A percentile compares a stretch with the other conserved stretches of the same genome.
Conservation (phyloP, 345 rosid genomes). For the Ailanthus altissimus region DNA sequence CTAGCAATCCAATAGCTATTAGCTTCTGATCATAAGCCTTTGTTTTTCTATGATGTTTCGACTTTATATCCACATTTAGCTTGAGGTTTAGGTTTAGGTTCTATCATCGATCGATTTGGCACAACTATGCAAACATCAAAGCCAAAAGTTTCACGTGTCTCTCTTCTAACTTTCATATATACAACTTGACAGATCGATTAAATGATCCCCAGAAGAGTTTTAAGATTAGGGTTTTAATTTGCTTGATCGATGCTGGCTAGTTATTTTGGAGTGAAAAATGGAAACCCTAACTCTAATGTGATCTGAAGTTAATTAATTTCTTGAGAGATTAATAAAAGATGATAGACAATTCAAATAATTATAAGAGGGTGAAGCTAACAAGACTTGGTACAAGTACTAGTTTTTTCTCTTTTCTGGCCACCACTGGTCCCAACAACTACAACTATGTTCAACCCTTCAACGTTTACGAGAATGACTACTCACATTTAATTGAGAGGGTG, state of each 20-base stretch:
- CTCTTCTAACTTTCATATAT: no score
- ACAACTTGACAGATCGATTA: neutral
- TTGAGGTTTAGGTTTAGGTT: neutral
- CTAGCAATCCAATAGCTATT: neutral
- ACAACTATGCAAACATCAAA: no score
- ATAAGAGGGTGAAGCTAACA: no score
- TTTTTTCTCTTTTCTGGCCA: slow-evolving; percentile 7
- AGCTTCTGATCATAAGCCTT: no score
- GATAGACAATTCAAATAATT: slow-evolving; percentile 7
- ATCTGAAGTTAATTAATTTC: neutral
- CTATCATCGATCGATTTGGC: neutral
- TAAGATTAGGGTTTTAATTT: neutral
- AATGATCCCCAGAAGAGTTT: neutral
- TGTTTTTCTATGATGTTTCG: neutral
- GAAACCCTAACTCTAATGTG: slow-evolving; percentile 5
- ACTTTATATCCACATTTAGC: neutral
- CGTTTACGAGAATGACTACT: slow-evolving; percentile 32
- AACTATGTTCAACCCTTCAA: slow-evolving; percentile 22
- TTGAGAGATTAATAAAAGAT: neutral
- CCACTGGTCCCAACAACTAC: slow-evolving; percentile 35
- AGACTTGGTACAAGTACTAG: no score
- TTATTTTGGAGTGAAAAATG: no score
- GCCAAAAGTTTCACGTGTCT: neutral
- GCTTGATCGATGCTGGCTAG: no score
- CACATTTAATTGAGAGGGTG: slow-evolving; percentile 33